Conservation (phyloP, 176 grass and related monocot species). For the Zoysia japonica region DNA sequence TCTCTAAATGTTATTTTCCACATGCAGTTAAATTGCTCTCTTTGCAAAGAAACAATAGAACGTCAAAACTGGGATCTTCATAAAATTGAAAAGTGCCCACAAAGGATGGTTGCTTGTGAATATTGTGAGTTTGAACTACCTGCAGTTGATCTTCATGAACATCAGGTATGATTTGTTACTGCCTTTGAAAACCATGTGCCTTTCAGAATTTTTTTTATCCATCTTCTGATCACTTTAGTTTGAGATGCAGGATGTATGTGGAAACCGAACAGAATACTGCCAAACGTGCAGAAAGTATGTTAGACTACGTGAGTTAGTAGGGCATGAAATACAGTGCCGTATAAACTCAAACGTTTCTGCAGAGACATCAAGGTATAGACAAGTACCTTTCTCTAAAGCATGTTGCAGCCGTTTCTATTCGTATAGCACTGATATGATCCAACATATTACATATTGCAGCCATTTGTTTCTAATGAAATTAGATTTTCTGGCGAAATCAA, state of each 20-base stretch:
- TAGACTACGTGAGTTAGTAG: constrained; percentile 69
- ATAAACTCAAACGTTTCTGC: constrained; percentile 51
- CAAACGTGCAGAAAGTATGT: constrained; percentile 76
- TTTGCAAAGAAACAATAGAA: constrained; percentile 76
- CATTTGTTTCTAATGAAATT: background rate
- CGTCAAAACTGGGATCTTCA: constrained; percentile 68
- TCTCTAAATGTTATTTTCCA: constrained; percentile 31
- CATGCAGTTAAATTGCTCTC: constrained; percentile 68
- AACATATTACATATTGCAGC: background rate
- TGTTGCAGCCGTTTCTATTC: constrained; percentile 5
- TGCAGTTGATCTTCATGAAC: constrained; percentile 75
- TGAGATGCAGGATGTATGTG: constrained; percentile 83
- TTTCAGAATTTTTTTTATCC: background rate
- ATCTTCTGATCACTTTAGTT: constrained; percentile 27
- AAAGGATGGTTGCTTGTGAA: constrained; percentile 80
- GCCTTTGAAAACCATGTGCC: background rate
- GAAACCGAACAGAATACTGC: constrained; percentile 91
- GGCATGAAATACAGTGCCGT: constrained; percentile 71
- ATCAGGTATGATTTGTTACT: constrained; percentile 63
- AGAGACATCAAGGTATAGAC: constrained; percentile 71
- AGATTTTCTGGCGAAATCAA: background rate
- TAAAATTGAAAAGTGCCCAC: constrained; percentile 69
- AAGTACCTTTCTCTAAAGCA: background rate
- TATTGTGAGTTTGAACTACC: constrained; percentile 94
- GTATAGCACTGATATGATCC: constrained; percentile 1